Evolutionary conservation across 148 eudicot species (phyloP), one percentile per base, ranked within the genome.

Genomic region (Rhododendron ferrugineum): DNA sequence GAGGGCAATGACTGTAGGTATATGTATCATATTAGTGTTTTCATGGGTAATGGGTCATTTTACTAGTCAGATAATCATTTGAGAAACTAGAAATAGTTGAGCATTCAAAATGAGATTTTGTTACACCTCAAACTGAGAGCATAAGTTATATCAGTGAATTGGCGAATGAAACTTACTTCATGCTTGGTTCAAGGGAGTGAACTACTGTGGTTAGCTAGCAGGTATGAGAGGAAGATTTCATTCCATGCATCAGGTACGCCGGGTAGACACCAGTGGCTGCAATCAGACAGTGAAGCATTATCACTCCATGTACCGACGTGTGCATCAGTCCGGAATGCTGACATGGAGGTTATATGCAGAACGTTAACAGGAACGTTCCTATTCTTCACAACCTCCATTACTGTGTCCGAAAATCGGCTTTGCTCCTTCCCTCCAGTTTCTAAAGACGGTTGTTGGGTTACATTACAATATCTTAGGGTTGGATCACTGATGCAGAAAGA

Each of bases 241-340:
- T 93, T 93, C 96, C 96, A 93, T 60, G 79, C 83, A 88, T 93
- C 96, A 75, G 96, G 96, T 42, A 93, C 88, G 49, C 96, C 96
- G 62, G 96, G 96, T 32, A 93, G 91, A 89, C 96, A 93, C 94
- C 96, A 93, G 84, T 93, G 96, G 89, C 94, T 93, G 78, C 96
- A 93, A 85, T 93, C 96, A 62, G 92, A 83, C 52, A 93, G 81
- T 85, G 89, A 84, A 66, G 89, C 91, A 23, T 86, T 92, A 87
- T 89, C 92, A 86, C 91, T 86, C 94, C 94, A 93, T 40, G 84
- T 88, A 80, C 94, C 94, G 13, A 92, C 96, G 81, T 93, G 96
- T 70, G 94, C 96, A 88, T 93, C 96, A 84, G 91, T 87, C 82
- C 96, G 86, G 68, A 86, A 86, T 50, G 92, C 89, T 36, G 93